These are phyloP conservation scores for Suillus cothurnatus DNA, from an alignment of 768 basidiomycete species.

Conservation along the genomic window DNA sequence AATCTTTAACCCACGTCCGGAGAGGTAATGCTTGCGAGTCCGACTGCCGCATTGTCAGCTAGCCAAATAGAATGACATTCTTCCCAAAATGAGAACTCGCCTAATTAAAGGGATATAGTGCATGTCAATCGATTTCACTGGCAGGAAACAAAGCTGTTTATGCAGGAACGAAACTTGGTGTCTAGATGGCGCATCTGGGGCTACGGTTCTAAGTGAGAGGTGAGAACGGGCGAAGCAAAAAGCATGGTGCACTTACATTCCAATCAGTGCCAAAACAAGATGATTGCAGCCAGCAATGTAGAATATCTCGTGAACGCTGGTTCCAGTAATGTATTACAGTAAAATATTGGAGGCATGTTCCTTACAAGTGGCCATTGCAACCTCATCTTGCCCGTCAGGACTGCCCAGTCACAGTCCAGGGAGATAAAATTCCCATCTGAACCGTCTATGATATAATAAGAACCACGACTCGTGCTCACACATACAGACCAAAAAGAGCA, in stretches of 20 bases:
- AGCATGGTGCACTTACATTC: constrained; percentile 39
- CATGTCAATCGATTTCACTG: constrained; percentile 46
- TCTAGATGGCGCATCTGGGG: constrained; percentile 18
- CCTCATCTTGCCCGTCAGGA: constrained; percentile 40
- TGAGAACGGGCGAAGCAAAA: neutral
- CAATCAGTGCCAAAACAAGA: constrained; percentile 45
- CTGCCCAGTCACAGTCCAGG: constrained; percentile 43
- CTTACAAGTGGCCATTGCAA: constrained; percentile 52
- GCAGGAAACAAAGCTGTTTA: neutral
- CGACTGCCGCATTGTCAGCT: constrained; percentile 45
- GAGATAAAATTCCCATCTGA: constrained; percentile 50
- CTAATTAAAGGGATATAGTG: constrained; percentile 49
- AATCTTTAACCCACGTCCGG: constrained; percentile 38
- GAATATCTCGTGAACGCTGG: constrained; percentile 35
- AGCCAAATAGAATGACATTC: constrained; percentile 28
- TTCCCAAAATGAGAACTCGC: constrained; percentile 23
- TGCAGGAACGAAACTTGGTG: neutral
- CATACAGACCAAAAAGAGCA: constrained; percentile 44
- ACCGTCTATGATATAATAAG: neutral
- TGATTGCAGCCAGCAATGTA: constrained; percentile 47
- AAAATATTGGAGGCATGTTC: constrained; percentile 7
- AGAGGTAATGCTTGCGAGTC: constrained; percentile 49
- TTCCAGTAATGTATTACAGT: constrained; percentile 1
- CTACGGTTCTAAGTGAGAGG: constrained; percentile 19
- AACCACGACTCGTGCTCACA: constrained; percentile 30